Base-by-base conservation (phyloP, 2,329 filamentous ascomycete genomes). In the Pezicula radicicola region DNA sequence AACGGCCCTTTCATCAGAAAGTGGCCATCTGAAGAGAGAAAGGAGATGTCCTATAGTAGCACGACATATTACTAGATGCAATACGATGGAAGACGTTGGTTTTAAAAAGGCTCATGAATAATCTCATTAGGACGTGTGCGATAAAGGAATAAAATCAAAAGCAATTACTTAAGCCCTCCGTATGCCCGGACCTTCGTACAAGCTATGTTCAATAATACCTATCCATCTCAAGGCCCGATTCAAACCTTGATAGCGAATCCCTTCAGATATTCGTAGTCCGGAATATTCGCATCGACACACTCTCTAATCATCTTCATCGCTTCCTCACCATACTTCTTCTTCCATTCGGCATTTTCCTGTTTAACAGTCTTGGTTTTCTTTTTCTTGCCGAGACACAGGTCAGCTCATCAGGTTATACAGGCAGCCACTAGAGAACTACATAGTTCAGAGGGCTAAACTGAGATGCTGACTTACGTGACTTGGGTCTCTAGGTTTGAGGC, bases 221-320 rank as follows among this genome's bases (percentile, higher is more conserved):
- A 33, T 16, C 8, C 37, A 40, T 16, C n/a, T 7, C n/a, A 40
- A 40, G 42, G 15, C 3, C 12, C 21, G 2, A 18, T n/a, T 57
- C 46, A 83, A 55, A 82, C 73, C 69, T 81, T 80, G 64, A 91
- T 76, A 55, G 84, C 84, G 71, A 90, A 94, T 63, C 83, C 79
- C 79, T 88, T 92, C 69, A 94, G 72, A 66, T 92, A 91, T 70
- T 93, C 87, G 68, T 94, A 94, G 66, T 91, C 79, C 47, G 78
- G 75, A 45, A 89, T 73, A 63, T 91, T 92, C 49, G 80, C 84
- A 55, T 89, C 79, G 36, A 92, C 89, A 12, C 80, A 85, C 61
- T 84, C 75, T 54, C 84, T 76, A 64, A 94, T 93, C 44, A 85
- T 68, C 66, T 82, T 84, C 51, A 86, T 84, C 12, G 76, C 88